A percentile compares a stretch with the other conserved stretches of the same genome.
Conservation (phyloP, 2,329 filamentous ascomycete species). For the Sporothrix euskadiensis region DNA sequence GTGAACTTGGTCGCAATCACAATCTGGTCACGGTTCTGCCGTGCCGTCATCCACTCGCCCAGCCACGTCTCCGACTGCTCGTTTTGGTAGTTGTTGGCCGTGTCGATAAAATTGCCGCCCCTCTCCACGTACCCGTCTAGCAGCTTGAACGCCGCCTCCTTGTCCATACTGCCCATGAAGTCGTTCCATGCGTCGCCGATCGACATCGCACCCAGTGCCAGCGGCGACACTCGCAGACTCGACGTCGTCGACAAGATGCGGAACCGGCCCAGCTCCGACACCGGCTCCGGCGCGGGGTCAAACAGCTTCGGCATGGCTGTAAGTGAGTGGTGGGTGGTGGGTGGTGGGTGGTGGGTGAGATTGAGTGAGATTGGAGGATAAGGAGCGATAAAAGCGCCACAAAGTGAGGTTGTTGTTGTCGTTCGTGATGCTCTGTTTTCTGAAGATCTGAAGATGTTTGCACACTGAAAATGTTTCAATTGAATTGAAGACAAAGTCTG, state of each 20-base stretch:
- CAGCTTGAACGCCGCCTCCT: conserved; percentile 35
- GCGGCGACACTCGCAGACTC: conserved; percentile 53
- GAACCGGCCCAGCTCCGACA: conserved; percentile 54
- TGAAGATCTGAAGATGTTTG: background rate
- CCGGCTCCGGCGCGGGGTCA: conserved; percentile 19
- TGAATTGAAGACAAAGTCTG: background rate
- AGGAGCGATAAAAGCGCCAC: no score
- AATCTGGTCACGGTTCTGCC: conserved; percentile 54
- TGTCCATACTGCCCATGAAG: conserved; percentile 34
- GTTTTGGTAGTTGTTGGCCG: conserved; percentile 58
- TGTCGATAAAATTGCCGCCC: conserved; percentile 71
- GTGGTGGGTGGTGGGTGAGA: background rate
- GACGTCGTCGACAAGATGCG: conserved; percentile 54
- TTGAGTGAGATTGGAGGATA: background rate
- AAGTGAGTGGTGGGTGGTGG: background rate
- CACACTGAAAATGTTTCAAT: background rate
- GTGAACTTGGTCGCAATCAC: conserved; percentile 60
- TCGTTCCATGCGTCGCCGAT: conserved; percentile 35
- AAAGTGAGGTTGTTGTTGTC: background rate
- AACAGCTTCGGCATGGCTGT: conserved; percentile 25
- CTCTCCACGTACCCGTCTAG: conserved; percentile 37
- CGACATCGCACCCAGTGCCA: conserved; percentile 56
- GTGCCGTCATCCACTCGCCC: conserved; percentile 56
- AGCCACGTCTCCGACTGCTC: conserved; percentile 59
- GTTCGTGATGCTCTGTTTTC: background rate